Base-by-base conservation (phyloP, 805 yeast genomes). In the Candida pini region DNA sequence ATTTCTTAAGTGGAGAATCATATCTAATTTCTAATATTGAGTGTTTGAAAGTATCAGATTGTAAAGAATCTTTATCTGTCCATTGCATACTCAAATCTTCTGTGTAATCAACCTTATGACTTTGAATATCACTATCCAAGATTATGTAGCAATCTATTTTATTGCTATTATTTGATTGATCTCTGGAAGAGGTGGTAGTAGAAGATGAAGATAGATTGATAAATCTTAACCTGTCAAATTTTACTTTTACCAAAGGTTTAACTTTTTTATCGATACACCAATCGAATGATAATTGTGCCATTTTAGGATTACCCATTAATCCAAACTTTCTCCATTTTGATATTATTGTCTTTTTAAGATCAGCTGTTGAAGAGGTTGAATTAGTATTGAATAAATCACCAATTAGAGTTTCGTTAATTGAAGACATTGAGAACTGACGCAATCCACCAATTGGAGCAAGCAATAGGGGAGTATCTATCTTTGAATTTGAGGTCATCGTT, bases 11-110 rank as follows among this genome's bases (percentile, higher is more conserved):
- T 5, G 59, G 47, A 1, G 61, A 61, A 23, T 63, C 64, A 60
- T 73, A 73, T 15, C 71, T 54, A 16, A 78, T 50, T 35, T 70
- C 72, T 20, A 77, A 53, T 0, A 72, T 59, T 0, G 75, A 64
- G 45, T 71, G 69, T 3, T 80, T 78, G 46, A 75, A 72, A 1
- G 19, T 9, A 2, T 28, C 36, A 2, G 39, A 4, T 6, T 26
- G 16, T 3, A 25, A n/a, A 10, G 44, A 38, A 20, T 49, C 51
- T 13, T 26, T 23, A 8, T 39, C 33, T 2, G 32, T 26, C 47
- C 49, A 44, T 5, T 33, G 24, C 3, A 41, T 15, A 12, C 27
- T 34, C 5, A 33, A 20, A 14, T 40, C 31, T 6, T 34, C 18
- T 9, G 34, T 26, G 2, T 35, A 24, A 3, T 44, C 30, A 14